Evolutionary conservation across 768 basidiomycete genomes (phyloP).

Genomic region (Rhodotorula kratochvilovae): DNA sequence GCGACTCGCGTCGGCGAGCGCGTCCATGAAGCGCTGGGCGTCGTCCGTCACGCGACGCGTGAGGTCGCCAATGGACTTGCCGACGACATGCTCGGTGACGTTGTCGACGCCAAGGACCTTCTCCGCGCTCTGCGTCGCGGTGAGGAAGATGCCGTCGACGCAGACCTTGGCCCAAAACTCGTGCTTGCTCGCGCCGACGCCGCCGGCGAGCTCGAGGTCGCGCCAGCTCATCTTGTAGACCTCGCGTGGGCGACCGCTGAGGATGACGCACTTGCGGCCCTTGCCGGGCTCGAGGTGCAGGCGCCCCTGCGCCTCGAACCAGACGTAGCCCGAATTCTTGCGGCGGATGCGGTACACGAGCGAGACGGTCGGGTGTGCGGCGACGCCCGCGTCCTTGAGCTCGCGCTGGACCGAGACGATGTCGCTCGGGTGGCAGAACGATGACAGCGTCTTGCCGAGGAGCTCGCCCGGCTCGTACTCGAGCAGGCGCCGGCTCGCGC

Average conservation of each 20-base stretch:
- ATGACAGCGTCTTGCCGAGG: slow-evolving; percentile 68
- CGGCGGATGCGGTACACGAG: slow-evolving; percentile 77
- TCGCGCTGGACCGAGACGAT: slow-evolving; percentile 85
- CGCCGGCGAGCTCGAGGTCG: slow-evolving; percentile 56
- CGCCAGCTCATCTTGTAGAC: slow-evolving; percentile 56
- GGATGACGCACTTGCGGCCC: slow-evolving; percentile 85
- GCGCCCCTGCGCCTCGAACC: slow-evolving; percentile 86
- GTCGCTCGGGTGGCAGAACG: slow-evolving; percentile 84
- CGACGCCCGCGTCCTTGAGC: slow-evolving; percentile 57
- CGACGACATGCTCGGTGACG: slow-evolving; percentile 11
- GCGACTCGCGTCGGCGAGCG: slow-evolving; percentile 41
- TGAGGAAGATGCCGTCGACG: slow-evolving; percentile 50
- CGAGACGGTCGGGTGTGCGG: slow-evolving; percentile 56
- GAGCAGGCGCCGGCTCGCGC: slow-evolving; percentile 67
- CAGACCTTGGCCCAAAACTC: slow-evolving; percentile 52
- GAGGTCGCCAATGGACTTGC: slow-evolving; percentile 45
- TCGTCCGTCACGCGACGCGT: slow-evolving; percentile 41
- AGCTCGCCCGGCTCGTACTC: slow-evolving; percentile 84
- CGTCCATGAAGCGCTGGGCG: slow-evolving; percentile 41
- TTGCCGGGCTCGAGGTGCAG: slow-evolving; percentile 85
- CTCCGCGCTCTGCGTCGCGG: slow-evolving; percentile 46
- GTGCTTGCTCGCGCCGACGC: slow-evolving; percentile 43
- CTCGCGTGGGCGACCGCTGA: slow-evolving; percentile 69
- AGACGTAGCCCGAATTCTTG: slow-evolving; percentile 66
- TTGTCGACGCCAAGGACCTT: slow-evolving; percentile 47